phyloP scores from a whole-genome alignment of 1,284 basidiomycete genomes.

The Cutaneotrichosporon cutaneum region DNA sequence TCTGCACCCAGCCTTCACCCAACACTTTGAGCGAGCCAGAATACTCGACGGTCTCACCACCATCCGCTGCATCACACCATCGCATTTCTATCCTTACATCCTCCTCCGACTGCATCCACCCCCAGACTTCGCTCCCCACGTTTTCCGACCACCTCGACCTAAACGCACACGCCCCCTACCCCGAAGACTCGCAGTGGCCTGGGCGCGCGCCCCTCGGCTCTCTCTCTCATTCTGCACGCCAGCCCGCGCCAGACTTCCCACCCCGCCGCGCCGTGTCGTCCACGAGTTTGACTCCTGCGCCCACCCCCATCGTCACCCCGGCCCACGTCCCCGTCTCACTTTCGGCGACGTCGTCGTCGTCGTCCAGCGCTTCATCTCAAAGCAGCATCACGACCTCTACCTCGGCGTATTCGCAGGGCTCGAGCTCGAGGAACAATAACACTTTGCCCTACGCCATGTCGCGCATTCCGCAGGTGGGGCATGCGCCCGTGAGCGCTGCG shows the following conservation, averaged over 20 bases:
- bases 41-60: not conserved
- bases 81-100: not conserved
- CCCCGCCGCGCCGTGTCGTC: not conserved
- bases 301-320: constrained; percentile 6
- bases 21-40: constrained; percentile 3
- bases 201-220: constrained; percentile 7
- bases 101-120: not conserved
- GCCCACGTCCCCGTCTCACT: not conserved
- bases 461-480: constrained; percentile 4
- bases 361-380: not conserved
- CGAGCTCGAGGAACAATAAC: constrained; percentile 1
- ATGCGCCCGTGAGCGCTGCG: constrained; percentile 5
- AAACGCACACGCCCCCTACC: not conserved
- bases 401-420: constrained; percentile 2
- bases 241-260: not conserved
- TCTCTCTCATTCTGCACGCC: constrained; percentile 2
- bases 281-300: constrained; percentile 5
- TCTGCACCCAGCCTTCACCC: constrained; percentile 1
- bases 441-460: not conserved
- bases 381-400: not conserved
- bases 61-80: not conserved
- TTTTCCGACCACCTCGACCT: not conserved
- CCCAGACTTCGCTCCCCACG: not conserved
- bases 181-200: not conserved
- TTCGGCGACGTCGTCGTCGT: constrained; percentile 3